Percentiles rank a stretch among this genome's conserved stretches.
These are phyloP conservation scores for Globisporangium spiculum DNA, from an alignment of 352 stramenopile species.

Conservation along the genomic window DNA sequence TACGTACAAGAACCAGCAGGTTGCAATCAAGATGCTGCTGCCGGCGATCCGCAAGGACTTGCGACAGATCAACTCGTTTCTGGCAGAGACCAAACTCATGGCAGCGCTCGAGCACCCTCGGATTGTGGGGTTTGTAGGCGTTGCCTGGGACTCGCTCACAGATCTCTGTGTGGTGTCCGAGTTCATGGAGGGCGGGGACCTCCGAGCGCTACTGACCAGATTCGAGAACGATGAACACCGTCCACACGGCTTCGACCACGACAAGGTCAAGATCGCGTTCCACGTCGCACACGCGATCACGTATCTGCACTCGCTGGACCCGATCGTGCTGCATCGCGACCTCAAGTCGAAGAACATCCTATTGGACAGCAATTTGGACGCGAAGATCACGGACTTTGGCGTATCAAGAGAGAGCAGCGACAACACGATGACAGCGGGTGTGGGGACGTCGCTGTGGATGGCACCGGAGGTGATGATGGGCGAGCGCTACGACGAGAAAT, in stretches of 20 bases:
- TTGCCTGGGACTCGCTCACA: not conserved
- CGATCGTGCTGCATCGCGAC: constrained; percentile 32
- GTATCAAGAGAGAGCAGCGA: constrained; percentile 33
- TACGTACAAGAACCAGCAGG: not conserved
- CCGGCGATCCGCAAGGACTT: not conserved
- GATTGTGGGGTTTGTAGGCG: not conserved
- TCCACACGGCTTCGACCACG: not conserved
- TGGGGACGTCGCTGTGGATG: constrained; percentile 21
- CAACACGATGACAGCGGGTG: constrained; percentile 39
- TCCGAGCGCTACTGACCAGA: not conserved
- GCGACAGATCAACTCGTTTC: not conserved
- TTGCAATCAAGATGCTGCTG: not conserved
- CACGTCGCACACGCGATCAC: constrained; percentile 39
- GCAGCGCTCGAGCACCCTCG: too few species aligned
- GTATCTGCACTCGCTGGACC: constrained; percentile 51
- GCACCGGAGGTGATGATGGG: too few species aligned
- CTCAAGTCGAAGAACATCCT: constrained; percentile 10
- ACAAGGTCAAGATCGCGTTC: constrained; percentile 30
- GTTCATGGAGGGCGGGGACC: not conserved
- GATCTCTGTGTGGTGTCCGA: not conserved
- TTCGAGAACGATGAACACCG: not conserved
- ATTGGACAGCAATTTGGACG: not conserved
- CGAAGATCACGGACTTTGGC: constrained; percentile 59
- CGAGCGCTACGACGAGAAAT: too few species aligned
- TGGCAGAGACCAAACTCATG: not conserved